Evolutionary conservation across 495 filamentous ascomycete species (phyloP).

Genomic region (Podospora australis): DNA sequence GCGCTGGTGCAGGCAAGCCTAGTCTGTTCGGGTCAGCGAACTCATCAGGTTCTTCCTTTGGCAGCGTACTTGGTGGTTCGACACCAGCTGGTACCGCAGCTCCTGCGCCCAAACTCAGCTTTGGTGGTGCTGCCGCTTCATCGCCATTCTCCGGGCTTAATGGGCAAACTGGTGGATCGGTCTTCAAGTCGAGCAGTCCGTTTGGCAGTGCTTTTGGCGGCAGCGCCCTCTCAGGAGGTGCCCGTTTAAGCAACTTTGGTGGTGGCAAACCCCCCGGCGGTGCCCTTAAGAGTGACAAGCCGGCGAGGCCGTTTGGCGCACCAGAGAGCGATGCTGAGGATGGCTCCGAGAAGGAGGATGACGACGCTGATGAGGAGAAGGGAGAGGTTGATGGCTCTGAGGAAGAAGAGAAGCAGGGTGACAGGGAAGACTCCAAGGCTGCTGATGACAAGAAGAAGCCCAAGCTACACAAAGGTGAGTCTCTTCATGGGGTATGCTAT

Average conservation of each 20-base stretch:
- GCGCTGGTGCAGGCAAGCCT: conserved; percentile 29
- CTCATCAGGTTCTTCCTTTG: conserved; percentile 30
- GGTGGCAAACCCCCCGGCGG: conserved; percentile 55
- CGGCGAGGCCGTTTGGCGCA: conserved; percentile 65
- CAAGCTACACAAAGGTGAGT: conserved; percentile 60
- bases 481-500: background rate
- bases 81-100: conserved; percentile 27
- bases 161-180: conserved; percentile 25
- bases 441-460: conserved; percentile 57
- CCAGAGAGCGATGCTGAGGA: conserved; percentile 57
- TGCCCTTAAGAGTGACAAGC: conserved; percentile 50
- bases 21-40: conserved; percentile 30
- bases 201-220: conserved; percentile 50
- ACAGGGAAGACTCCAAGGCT: conserved; percentile 34
- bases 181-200: conserved; percentile 31
- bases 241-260: conserved; percentile 60
- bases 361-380: conserved; percentile 36
- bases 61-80: conserved; percentile 19
- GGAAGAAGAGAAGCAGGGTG: conserved; percentile 32
- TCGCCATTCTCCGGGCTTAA: conserved; percentile 24
- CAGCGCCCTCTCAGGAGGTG: conserved; percentile 40
- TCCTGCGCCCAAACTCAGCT: conserved; percentile 28
- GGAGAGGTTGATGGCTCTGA: conserved; percentile 12
- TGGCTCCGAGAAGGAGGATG: conserved; percentile 40
- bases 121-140: conserved; percentile 21